Percentiles rank a stretch among this genome's conserved stretches.
Evolutionary conservation across 2,329 filamentous ascomycete genomes (phyloP).

Genomic region (Trichoderma aggressivum): DNA sequence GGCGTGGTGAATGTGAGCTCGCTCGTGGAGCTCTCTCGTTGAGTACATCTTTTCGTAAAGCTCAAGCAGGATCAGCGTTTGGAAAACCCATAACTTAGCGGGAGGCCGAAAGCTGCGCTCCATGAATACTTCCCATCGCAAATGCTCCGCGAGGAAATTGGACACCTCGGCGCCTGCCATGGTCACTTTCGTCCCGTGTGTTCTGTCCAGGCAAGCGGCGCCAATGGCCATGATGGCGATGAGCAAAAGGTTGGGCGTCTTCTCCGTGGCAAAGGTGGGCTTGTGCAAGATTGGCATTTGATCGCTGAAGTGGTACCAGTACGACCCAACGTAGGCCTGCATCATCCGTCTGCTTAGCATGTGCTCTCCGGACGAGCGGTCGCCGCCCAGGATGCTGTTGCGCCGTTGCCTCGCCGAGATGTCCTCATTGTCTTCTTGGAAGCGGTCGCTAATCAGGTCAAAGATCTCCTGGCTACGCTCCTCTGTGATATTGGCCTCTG

Average conservation of each 20-base stretch:
- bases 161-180: constrained; percentile 77
- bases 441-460: constrained; percentile 75
- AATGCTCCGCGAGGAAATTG: constrained; percentile 86
- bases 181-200: constrained; percentile 69
- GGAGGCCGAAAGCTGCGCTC: constrained; percentile 85
- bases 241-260: constrained; percentile 77
- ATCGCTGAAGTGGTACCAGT: constrained; percentile 92
- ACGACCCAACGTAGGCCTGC: constrained; percentile 89
- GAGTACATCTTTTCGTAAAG: constrained; percentile 98
- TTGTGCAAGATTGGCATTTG: constrained; percentile 94
- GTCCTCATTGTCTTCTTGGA: constrained; percentile 71
- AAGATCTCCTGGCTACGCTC: constrained; percentile 82
- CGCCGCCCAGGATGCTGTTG: constrained; percentile 73
- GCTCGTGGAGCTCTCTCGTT: constrained; percentile 84
- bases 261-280: constrained; percentile 86
- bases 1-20: constrained; percentile 94
- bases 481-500: constrained; percentile 78
- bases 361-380: constrained; percentile 62
- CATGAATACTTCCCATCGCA: constrained; percentile 96
- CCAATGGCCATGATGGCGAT: constrained; percentile 91
- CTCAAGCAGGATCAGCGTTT: constrained; percentile 82
- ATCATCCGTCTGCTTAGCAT: constrained; percentile 88
- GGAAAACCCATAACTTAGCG: constrained; percentile 94
- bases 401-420: constrained; percentile 71
- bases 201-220: constrained; percentile 82